Conservation (phyloP, 352 stramenopile species). For the Phytophthora uliginosa region DNA sequence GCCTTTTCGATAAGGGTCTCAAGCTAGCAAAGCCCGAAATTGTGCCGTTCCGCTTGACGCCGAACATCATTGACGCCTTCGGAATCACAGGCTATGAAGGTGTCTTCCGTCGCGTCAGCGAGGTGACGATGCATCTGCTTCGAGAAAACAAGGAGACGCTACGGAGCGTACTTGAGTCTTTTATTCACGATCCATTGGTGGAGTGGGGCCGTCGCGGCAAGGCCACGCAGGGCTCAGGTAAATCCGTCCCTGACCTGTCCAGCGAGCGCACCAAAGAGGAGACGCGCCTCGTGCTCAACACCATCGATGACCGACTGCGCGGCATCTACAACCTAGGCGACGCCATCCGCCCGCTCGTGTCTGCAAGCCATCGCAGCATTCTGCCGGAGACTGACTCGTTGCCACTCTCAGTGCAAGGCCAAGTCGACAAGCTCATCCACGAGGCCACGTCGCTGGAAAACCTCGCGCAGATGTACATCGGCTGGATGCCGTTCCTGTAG, state of each 20-base stretch:
- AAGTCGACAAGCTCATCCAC: slow-evolving; percentile 95
- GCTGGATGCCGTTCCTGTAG: slow-evolving; percentile 94
- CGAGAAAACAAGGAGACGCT: slow-evolving; percentile 98
- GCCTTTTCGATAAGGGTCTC: slow-evolving; percentile 99
- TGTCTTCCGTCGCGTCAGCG: slow-evolving; percentile 94
- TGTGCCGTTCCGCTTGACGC: slow-evolving; percentile 99
- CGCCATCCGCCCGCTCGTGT: slow-evolving; percentile 78
- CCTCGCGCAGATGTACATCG: slow-evolving; percentile 96
- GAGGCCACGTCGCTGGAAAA: slow-evolving; percentile 94
- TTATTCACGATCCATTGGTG: slow-evolving; percentile 98
- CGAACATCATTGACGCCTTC: slow-evolving; percentile 99
- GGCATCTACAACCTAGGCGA: slow-evolving; percentile 94
- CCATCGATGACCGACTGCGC: slow-evolving; percentile 93
- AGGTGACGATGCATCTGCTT: slow-evolving; percentile 94
- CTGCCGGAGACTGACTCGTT: slow-evolving; percentile 87
- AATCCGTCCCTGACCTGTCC: slow-evolving; percentile 52
- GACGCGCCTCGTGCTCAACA: slow-evolving; percentile 87
- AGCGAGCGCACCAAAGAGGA: slow-evolving; percentile 89
- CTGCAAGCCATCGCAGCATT: slow-evolving; percentile 69
- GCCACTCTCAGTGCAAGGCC: slow-evolving; percentile 94
- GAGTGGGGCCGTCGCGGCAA: slow-evolving; percentile 91
- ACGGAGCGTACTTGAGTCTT: slow-evolving; percentile 99
- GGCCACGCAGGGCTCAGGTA: slow-evolving; percentile 55
- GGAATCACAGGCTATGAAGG: slow-evolving; percentile 97
- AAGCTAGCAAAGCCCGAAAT: slow-evolving; percentile 97